Evolutionary conservation across 2,329 filamentous ascomycete species (phyloP), one percentile per base, ranked within the genome.

Genomic region (Botrytis paeoniae): DNA sequence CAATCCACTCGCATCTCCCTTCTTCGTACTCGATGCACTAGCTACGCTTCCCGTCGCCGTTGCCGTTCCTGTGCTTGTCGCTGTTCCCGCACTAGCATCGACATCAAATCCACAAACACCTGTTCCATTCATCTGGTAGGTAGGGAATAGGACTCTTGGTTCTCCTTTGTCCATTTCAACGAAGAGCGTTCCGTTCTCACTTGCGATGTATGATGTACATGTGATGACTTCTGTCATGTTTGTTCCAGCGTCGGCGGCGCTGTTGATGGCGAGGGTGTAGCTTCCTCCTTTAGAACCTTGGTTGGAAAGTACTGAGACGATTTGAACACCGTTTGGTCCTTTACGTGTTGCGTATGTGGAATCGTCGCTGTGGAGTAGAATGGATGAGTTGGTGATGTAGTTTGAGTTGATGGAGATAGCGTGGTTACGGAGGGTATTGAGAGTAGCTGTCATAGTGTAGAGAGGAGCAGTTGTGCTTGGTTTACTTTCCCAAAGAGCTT

Each of bases 401-500:
- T 39, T 54, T 43, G 64, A 48, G 65, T 60, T 60, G 3, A 62
- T 8, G 20, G 64, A 70, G 60, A 75, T 71, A 18, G 76, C 76
- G 32, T 69, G 71, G 54, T 72, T 71, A 22, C 76, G 75, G 61
- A 77, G 70, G 18, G 48, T 61, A 61, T 78, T 77, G 37, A 77
- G 59, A 29, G 57, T 51, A 37, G 62, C 37, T 35, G 85, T 82
- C n/a, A 81, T 77, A 25, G 74, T 75, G 77, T 85, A 85, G 3
- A 85, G 77, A 8, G 81, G 78, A 8, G 80, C 74, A 0, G 76
- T 77, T 0, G 80, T 85, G 39, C 78, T 74, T 73, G 84, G 85
- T 0, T 4, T 81, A 81, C 69, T 69, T 1, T 82, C 74, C 85
- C 84, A 86, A 48, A 82, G 77, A 2, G 83, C 83, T 77, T 85